Evolutionary conservation across 805 yeast species (phyloP), one percentile per base, ranked within the genome.

Genomic region (Kodamaea kakaduensis): DNA sequence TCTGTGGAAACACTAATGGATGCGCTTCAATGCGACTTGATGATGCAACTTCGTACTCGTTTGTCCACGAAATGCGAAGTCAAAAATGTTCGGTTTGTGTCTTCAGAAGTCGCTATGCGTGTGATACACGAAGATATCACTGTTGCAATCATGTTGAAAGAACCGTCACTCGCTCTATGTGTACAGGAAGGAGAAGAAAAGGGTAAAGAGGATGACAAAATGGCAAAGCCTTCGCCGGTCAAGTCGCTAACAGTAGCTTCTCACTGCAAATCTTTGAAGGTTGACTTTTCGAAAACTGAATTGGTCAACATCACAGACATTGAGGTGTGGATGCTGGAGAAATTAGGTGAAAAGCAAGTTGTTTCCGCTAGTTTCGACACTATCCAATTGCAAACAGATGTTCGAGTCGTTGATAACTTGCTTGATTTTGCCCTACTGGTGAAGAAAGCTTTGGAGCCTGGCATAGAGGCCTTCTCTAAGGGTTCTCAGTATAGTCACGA

Each of bases 1-100:
- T 61, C 71, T 2, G 51, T 78, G 21, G 69, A 68, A 7, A 63
- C 68, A 9, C 63, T 77, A 4, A 59, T 88, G 46, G 96, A 89
- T 53, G 53, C 54, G 12, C 57, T 87, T 10, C 94, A 89, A 40
- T 54, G 75, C 12, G 74, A 75, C 7, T 73, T 82, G 2, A 65
- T 84, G 9, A 54, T 58, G 21, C 58, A 61, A 6, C 54, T 84
- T 17, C 58, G 64, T 17, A 34, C 33, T 6, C 52, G 59, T 15
- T 48, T 70, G 29, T 37, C 46, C 4, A 56, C 61, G 1, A 43
- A 56, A 0, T 58, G 68, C 1, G 45, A 54, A n/a, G 62, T 69
- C 5, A 48, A 52, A 17, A 77, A 71, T 39, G 9, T 73, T 8
- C 60, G 81, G 20, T 37, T 81, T 6, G 68, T 72, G 1, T 46